Percentiles rank a stretch among this genome's conserved stretches.
Conservation (phyloP, 2,329 filamentous ascomycete species). For the Tetracladium maxilliforme region DNA sequence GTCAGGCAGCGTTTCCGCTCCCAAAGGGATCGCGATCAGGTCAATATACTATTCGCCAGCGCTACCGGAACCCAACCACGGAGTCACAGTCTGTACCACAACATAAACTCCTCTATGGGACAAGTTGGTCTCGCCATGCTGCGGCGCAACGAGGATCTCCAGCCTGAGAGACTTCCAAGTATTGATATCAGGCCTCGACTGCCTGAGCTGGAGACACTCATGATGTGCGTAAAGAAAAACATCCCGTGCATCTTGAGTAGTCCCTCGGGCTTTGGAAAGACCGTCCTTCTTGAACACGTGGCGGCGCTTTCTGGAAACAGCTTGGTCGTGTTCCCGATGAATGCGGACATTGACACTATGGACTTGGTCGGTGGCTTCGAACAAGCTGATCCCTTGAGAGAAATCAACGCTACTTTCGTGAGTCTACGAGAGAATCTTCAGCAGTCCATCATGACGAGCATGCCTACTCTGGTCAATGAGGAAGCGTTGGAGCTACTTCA, state of each 20-base stretch:
- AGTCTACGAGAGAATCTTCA: conserved; percentile 38
- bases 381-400: conserved; percentile 71
- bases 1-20: conserved; percentile 81
- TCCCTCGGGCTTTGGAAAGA: conserved; percentile 76
- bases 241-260: conserved; percentile 86
- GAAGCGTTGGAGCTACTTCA: conserved; percentile 35
- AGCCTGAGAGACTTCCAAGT: conserved; percentile 33
- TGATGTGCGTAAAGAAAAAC: conserved; percentile 73
- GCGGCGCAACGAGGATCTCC: conserved; percentile 37
- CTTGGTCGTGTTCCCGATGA: conserved; percentile 74
- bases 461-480: conserved; percentile 29
- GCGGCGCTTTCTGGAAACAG: conserved; percentile 66
- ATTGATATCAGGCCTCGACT: conserved; percentile 42
- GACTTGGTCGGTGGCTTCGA: conserved; percentile 95
- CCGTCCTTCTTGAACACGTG: conserved; percentile 61
- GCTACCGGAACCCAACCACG: conserved; percentile 33
- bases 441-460: conserved; percentile 27
- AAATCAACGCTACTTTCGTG: conserved; percentile 45
- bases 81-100: conserved; percentile 54
- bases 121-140: conserved; percentile 72
- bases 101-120: conserved; percentile 46
- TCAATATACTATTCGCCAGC: conserved; percentile 51
- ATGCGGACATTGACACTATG: conserved; percentile 92
- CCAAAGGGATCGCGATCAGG: conserved; percentile 46
- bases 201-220: conserved; percentile 66